Percentiles rank a stretch among this genome's conserved stretches.
Evolutionary conservation across 1,139 yeast genomes (phyloP).

Genomic region (Kodamaea arcana): DNA sequence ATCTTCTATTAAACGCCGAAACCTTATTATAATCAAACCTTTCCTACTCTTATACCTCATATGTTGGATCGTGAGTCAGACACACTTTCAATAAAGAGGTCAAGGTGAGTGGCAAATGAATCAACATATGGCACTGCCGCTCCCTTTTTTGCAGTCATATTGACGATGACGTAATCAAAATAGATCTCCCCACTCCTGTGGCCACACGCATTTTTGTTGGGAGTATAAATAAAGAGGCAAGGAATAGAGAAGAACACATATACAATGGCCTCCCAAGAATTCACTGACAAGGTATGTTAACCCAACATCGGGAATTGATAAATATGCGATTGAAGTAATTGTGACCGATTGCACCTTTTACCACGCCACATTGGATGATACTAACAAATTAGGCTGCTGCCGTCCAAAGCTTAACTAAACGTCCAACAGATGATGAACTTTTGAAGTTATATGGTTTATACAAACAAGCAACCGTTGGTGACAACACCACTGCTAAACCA

Average conservation of each 20-base stretch:
- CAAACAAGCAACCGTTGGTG: conserved; percentile 97
- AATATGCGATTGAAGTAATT: too few species aligned
- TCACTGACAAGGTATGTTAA: conserved; percentile 16
- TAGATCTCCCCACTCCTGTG: background rate
- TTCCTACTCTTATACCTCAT: too few species aligned
- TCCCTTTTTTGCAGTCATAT: too few species aligned
- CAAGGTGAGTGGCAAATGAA: too few species aligned
- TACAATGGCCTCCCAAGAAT: conserved; percentile 15
- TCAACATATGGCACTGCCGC: too few species aligned
- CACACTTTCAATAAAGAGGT: too few species aligned
- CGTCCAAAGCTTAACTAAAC: conserved; percentile 68
- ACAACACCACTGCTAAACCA: conserved; percentile 78
- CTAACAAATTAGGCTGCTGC: conserved; percentile 59
- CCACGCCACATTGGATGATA: too few species aligned
- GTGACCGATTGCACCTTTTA: too few species aligned
- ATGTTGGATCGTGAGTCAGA: too few species aligned
- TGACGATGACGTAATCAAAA: background rate
- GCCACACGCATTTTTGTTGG: conserved; percentile 1
- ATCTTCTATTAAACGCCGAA: too few species aligned
- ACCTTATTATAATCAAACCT: too few species aligned
- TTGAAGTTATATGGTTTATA: conserved; percentile 80
- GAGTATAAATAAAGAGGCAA: background rate
- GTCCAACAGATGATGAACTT: conserved; percentile 85
- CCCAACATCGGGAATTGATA: too few species aligned
- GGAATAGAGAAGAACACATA: background rate